Evolutionary conservation across 73 alveolate species (phyloP).

Genomic region (Blepharisma japonicum): DNA sequence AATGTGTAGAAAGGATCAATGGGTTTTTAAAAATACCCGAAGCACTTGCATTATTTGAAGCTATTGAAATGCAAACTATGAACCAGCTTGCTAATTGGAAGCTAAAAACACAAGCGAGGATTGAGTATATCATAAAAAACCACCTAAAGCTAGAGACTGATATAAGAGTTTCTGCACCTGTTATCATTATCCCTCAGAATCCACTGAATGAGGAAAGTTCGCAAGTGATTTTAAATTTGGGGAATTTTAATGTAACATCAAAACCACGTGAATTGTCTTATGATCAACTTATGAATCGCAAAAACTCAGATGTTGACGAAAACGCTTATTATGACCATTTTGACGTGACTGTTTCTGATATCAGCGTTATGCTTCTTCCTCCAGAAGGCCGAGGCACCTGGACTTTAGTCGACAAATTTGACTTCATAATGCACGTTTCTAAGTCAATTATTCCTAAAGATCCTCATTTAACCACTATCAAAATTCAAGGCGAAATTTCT

Average conservation of each 20-base stretch:
- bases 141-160: background rate
- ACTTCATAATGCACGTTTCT: conserved; percentile 1
- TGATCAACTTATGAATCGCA: background rate
- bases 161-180: conserved; percentile 5
- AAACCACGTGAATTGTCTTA: background rate
- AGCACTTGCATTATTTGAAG: conserved; percentile 23
- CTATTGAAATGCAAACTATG: conserved; percentile 26
- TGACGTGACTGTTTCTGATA: background rate
- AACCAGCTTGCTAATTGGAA: conserved; percentile 13
- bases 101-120: conserved; percentile 16
- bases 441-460: conserved; percentile 11
- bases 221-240: background rate
- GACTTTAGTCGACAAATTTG: conserved; percentile 1
- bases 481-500: background rate
- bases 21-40: conserved; percentile 2
- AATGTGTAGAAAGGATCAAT: conserved; percentile 1
- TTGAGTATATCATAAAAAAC: conserved; percentile 19
- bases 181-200: conserved; percentile 4
- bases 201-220: conserved; percentile 12
- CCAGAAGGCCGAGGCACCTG: background rate
- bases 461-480: conserved; percentile 27
- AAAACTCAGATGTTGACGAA: conserved; percentile 20
- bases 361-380: conserved; percentile 5
- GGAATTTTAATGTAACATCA: background rate
- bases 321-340: conserved; percentile 24